A percentile compares a stretch with the other conserved stretches of the same genome.
These are phyloP conservation scores for Magnaporthales sp. DNA, from an alignment of 2,329 filamentous ascomycete genomes.

Conservation along the genomic window DNA sequence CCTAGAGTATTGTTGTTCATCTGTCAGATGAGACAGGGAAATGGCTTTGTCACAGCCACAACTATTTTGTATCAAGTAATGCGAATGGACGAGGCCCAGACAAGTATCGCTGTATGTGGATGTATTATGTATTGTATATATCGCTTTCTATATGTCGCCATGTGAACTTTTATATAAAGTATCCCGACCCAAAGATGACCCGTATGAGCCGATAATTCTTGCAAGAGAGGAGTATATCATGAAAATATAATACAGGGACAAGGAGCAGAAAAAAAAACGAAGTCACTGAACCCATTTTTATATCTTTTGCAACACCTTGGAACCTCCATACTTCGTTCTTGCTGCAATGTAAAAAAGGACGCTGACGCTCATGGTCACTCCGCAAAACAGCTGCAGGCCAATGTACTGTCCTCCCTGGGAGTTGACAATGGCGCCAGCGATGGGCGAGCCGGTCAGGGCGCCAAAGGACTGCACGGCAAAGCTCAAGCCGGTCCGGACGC, in stretches of 20 bases:
- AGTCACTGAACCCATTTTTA: conserved; percentile 7
- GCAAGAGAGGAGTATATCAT: neutral
- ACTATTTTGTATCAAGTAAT: no score
- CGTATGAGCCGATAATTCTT: neutral
- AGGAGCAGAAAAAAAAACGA: conserved; percentile 3
- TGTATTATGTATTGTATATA: neutral
- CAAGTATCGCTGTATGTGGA: no score
- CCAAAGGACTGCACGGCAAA: conserved; percentile 49
- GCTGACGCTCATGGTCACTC: conserved; percentile 28
- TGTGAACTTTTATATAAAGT: neutral
- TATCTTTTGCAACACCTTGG: conserved; percentile 13
- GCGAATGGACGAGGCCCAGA: no score
- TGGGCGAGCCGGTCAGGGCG: conserved; percentile 48
- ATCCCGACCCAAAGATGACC: no score
- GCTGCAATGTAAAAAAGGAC: conserved; percentile 16
- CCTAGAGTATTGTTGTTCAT: neutral
- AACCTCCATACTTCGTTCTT: conserved; percentile 18
- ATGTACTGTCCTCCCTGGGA: conserved; percentile 34
- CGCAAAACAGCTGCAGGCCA: conserved; percentile 48
- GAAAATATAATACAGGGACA: neutral
- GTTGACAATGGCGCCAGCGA: conserved; percentile 42
- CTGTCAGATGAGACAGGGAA: neutral
- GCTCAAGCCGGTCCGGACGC: conserved; percentile 46
- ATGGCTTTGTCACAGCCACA: neutral
- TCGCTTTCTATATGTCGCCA: neutral